Conservation (phyloP, 1,284 basidiomycete genomes). For the Marasmius oreades region DNA sequence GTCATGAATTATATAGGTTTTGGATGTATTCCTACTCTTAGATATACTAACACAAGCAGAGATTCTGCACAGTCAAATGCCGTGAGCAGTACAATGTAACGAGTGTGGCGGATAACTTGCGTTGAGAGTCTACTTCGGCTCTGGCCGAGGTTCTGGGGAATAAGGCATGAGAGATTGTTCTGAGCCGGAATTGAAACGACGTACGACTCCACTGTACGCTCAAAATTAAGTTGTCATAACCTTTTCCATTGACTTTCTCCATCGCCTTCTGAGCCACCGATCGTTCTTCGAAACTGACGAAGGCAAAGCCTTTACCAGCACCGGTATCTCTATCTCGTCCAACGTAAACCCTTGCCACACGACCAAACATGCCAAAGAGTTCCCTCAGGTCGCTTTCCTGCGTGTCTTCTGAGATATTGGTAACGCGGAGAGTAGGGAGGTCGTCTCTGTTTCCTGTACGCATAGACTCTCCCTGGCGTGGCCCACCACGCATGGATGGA, state of each 20-base stretch:
- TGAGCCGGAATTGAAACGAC: constrained; percentile 24
- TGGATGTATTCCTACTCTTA: too few species aligned
- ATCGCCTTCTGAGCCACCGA: constrained; percentile 84
- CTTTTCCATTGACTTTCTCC: constrained; percentile 90
- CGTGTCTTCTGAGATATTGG: constrained; percentile 95
- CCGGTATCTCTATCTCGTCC: constrained; percentile 96
- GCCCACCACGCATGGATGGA: constrained; percentile 80
- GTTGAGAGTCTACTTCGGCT: constrained; percentile 1
- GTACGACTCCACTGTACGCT: constrained; percentile 86
- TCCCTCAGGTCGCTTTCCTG: constrained; percentile 94
- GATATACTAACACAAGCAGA: too few species aligned
- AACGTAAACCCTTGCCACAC: constrained; percentile 88
- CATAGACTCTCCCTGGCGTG: constrained; percentile 82
- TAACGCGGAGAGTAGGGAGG: constrained; percentile 94
- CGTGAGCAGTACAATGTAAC: too few species aligned
- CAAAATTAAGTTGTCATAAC: constrained; percentile 87
- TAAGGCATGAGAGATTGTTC: neutral
- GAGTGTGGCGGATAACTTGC: too few species aligned
- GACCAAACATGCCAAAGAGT: constrained; percentile 82
- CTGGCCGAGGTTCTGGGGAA: constrained; percentile 8
- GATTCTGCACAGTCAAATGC: too few species aligned
- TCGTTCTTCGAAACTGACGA: constrained; percentile 90
- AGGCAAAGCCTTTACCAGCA: constrained; percentile 93
- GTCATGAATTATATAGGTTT: too few species aligned
- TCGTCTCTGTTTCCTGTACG: constrained; percentile 77